phyloP scores from a whole-genome alignment of 2,329 filamentous ascomycete genomes.

The Nigrospora osmanthi region DNA sequence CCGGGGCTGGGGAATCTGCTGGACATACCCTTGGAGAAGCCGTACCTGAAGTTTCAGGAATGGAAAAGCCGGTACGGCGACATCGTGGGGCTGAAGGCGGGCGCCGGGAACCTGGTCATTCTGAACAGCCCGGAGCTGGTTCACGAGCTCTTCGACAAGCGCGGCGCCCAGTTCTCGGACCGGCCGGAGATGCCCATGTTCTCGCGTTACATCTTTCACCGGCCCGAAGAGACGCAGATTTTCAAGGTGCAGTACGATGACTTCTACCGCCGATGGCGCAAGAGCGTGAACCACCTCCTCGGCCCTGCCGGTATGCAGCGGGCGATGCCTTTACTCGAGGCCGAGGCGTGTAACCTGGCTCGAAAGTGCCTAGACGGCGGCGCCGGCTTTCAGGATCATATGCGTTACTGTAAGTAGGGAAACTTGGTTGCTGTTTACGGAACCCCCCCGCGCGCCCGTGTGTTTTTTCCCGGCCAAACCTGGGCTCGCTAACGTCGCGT shows the following conservation, averaged over 20 bases:
- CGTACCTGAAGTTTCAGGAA: slow-evolving; percentile 3
- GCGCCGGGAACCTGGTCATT: slow-evolving; percentile 2
- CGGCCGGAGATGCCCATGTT: slow-evolving; percentile 3
- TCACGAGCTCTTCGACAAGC: slow-evolving; percentile 3
- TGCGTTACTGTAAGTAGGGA: too few species aligned
- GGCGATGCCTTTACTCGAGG: slow-evolving; percentile 3
- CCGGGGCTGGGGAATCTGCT: slow-evolving; percentile 2
- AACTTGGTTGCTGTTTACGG: too few species aligned
- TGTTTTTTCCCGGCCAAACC: too few species aligned
- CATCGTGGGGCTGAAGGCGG: slow-evolving; percentile 2
- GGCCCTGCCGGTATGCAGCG: neutral
- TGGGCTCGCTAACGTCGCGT: too few species aligned
- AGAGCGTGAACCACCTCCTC: slow-evolving; percentile 2
- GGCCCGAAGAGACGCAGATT: slow-evolving; percentile 1
- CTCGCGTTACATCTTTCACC: neutral
- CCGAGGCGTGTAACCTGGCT: slow-evolving; percentile 2
- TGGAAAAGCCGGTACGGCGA: neutral
- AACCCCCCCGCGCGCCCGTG: too few species aligned
- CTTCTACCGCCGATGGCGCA: slow-evolving; percentile 5
- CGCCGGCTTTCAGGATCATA: neutral
- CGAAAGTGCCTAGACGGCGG: slow-evolving; percentile 1
- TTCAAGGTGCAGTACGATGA: slow-evolving; percentile 3
- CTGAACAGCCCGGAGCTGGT: slow-evolving; percentile 1
- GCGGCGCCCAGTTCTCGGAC: slow-evolving; percentile 2
- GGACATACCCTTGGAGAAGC: slow-evolving; percentile 1